Evolutionary conservation across 2,329 filamentous ascomycete genomes (phyloP), one percentile per base, ranked within the genome.

Genomic region (Fusarium coffeatum): DNA sequence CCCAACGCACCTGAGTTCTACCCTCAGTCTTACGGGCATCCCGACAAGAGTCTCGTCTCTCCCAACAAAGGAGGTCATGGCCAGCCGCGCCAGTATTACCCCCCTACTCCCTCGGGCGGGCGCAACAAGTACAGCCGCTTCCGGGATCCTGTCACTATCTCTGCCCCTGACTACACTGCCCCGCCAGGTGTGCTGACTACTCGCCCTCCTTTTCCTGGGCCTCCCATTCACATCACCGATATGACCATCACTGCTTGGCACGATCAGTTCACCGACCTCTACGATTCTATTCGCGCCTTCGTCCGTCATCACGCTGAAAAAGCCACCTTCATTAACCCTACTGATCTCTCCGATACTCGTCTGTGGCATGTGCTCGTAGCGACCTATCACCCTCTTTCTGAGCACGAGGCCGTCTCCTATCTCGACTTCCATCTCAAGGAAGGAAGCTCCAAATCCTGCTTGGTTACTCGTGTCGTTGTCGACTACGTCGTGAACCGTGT

Each of bases 401-500:
- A 80, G 55, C 47, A 71, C 1, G 81, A 83, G 66, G 80, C 81
- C 3, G 68, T 78, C 6, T 81, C 81, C 6, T 83, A 83, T 53
- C 78, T 83, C 22, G 78, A 81, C 48, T 78, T 76, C 57, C 81
- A 83, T 54, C 76, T 83, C 23, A 78, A 78, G 55, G 78, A 81
- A 23, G 76, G 78, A 34, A 79, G 79, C 58, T 77, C 79, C 50
- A 83, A 83, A 72, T 78, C 78, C 5, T 83, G 81, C 65, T 76
- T 83, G n/a, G 79, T 83, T 18, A 82, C 81, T 4, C 78, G 81
- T 9, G 76, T 83, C 63, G 77, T 82, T 22, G 77, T 83, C 30
- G 81, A 83, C 71, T 82, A 80, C 57, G 76, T 83, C 42, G 80
- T 83, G 56, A 80, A 81, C 62, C 76, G 80, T 5, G 78, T 83